Conservation (phyloP, 208 protist genomes). For the Trypanosoma melophagium region DNA sequence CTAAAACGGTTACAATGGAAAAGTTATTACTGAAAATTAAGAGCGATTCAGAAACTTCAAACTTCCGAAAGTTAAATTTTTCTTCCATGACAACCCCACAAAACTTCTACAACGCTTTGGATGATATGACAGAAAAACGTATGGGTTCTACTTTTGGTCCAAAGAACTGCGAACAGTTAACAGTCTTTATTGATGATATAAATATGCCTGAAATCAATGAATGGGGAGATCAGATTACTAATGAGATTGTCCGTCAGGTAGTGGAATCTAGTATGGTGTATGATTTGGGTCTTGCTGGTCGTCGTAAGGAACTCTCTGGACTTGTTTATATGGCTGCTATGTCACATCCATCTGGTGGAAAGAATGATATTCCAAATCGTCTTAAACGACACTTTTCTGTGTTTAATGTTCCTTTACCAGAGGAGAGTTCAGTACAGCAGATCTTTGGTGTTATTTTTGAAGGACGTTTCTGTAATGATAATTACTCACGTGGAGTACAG, state of each 20-base stretch:
- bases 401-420: constrained; percentile 96
- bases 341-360: constrained; percentile 96
- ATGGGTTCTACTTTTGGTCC: constrained; percentile 94
- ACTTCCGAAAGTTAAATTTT: constrained; percentile 94
- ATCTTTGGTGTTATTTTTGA: constrained; percentile 93
- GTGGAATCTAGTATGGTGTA: constrained; percentile 89
- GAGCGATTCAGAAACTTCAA: constrained; percentile 68
- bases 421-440: constrained; percentile 92
- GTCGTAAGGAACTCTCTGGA: constrained; percentile 94
- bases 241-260: constrained; percentile 94
- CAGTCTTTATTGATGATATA: constrained; percentile 95
- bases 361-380: constrained; percentile 98
- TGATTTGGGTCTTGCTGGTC: constrained; percentile 87
- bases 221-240: constrained; percentile 95
- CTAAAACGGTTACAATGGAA: constrained; percentile 94
- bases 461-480: constrained; percentile 88
- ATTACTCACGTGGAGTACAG: constrained; percentile 83
- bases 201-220: constrained; percentile 97
- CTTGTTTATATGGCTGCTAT: constrained; percentile 97
- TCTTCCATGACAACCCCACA: constrained; percentile 93
- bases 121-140: constrained; percentile 95
- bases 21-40: constrained; percentile 90
- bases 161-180: constrained; percentile 88
- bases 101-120: constrained; percentile 92
- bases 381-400: constrained; percentile 97